Base-by-base conservation (phyloP, 2,329 filamentous ascomycete genomes). In the Chalaropsis thielavioides region DNA sequence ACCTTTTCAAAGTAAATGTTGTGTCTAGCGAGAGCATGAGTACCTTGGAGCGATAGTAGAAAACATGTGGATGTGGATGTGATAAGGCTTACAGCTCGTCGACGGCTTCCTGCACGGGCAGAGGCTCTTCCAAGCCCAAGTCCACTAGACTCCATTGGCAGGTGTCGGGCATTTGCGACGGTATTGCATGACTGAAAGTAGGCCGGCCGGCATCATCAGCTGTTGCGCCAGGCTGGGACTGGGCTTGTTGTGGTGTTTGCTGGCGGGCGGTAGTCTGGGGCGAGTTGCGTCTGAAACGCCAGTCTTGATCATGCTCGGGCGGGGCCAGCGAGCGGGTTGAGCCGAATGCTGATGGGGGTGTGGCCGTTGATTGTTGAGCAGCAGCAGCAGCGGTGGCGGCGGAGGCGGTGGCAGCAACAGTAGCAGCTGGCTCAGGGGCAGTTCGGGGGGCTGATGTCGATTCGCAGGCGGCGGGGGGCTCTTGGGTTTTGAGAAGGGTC, bases 1-100 rank as follows among this genome's bases (percentile, higher is more conserved):
- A 95, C 82, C 74, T 95, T 96, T 65, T 92, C 85, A 72, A 97
- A 97, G 75, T 89, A 99, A 31, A 94, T 84, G 70, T 89, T 82
- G 71, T 95, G 87, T 67, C 85, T 89, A 72, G 15, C 43, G 61
- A 27, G 19, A 22, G 19, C 3, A 31, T 64, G 13, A 61, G 35
- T 31, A 15, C 61, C 51, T 31, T 27, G 51, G 35, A 63, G 46
- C 44, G 46, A 54, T 19, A 5, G 46, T 24, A 19, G n/a, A 49
- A n/a, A 22, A 8, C 1, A 8, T 13, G 46, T 3, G n/a, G n/a
- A n/a, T 27, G 22, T 27, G 3, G 46, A 51, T 22, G 24, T 51
- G 15, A 27, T n/a, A 6, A 59, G 27, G 56, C 62, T 72, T 78
- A 90, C 84, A 99, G 77, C 72, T 96, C 91, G 71, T 96, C 89